Conservation (phyloP, 768 basidiomycete species). For the Nidularia sp. region DNA sequence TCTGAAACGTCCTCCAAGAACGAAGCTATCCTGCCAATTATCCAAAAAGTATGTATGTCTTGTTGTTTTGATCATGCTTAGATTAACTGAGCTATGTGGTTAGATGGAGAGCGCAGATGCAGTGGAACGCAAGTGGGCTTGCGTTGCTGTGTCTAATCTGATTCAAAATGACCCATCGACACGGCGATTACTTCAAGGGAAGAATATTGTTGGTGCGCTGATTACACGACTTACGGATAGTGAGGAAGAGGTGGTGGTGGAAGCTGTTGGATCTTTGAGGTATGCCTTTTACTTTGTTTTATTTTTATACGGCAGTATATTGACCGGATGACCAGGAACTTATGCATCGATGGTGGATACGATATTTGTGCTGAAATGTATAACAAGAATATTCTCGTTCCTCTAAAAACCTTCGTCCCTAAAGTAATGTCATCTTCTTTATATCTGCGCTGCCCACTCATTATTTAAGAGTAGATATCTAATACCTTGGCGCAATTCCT, state of each 20-base stretch:
- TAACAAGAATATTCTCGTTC: constrained; percentile 88
- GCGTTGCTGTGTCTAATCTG: constrained; percentile 91
- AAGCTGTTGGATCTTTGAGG: constrained; percentile 87
- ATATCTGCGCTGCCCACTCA: background rate
- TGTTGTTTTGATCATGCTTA: background rate
- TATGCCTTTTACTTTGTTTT: constrained; percentile 32
- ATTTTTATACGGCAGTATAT: background rate
- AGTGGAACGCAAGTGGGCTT: constrained; percentile 90
- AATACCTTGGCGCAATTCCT: constrained; percentile 65
- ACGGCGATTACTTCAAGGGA: constrained; percentile 82
- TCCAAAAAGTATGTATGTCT: constrained; percentile 80
- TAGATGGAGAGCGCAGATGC: constrained; percentile 78
- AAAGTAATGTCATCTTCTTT: constrained; percentile 47
- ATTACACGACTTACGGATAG: constrained; percentile 85
- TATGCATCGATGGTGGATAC: constrained; percentile 93
- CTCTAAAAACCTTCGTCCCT: constrained; percentile 70
- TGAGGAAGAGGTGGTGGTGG: constrained; percentile 88
- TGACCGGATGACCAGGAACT: too few relatives aligned
- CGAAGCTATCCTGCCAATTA: constrained; percentile 79
- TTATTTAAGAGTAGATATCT: constrained; percentile 57
- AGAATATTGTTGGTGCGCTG: constrained; percentile 83
- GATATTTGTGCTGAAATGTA: constrained; percentile 97
- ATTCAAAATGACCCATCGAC: constrained; percentile 96
- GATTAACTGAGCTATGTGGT: background rate
- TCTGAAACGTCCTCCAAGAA: constrained; percentile 71